These are phyloP conservation scores for Lentinula aciculospora DNA, from an alignment of 768 basidiomycete genomes.

Conservation along the genomic window DNA sequence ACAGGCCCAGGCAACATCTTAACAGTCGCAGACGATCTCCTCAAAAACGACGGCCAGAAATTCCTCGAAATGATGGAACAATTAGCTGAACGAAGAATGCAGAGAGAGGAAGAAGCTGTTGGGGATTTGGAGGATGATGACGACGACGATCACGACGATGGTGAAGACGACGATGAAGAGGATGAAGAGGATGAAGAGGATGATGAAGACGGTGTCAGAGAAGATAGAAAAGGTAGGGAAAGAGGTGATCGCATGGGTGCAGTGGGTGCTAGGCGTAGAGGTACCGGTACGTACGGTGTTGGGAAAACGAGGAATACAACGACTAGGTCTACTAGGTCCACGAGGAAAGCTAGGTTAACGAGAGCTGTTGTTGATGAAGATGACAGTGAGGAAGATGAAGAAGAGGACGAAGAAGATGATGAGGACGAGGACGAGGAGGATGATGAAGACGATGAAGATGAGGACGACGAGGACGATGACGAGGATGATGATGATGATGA, in stretches of 20 bases:
- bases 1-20: conserved; percentile 88
- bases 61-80: conserved; percentile 99
- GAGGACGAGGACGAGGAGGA: conserved; percentile 47
- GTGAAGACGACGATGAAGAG: conserved; percentile 63
- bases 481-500: too few relatives aligned
- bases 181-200: conserved; percentile 31
- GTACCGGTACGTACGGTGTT: too few relatives aligned
- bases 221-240: too few relatives aligned
- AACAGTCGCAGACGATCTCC: conserved; percentile 95
- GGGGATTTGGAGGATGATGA: conserved; percentile 30
- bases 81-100: conserved; percentile 89
- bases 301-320: too few relatives aligned
- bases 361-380: conserved; percentile 28
- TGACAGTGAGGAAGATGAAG: conserved; percentile 45
- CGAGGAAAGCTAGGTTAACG: too few relatives aligned
- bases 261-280: too few relatives aligned
- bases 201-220: conserved; percentile 48
- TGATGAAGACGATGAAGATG: conserved; percentile 52
- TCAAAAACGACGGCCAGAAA: conserved; percentile 98
- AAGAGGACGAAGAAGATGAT: conserved; percentile 43
- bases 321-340: too few relatives aligned
- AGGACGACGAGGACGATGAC: too few relatives aligned
- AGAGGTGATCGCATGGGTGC: too few relatives aligned
- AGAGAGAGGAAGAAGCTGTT: conserved; percentile 40
- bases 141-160: conserved; percentile 56